A percentile compares a stretch with the other conserved stretches of the same genome.
Evolutionary conservation across 306 rosid species (phyloP).

Genomic region (Quillaja saponaria): DNA sequence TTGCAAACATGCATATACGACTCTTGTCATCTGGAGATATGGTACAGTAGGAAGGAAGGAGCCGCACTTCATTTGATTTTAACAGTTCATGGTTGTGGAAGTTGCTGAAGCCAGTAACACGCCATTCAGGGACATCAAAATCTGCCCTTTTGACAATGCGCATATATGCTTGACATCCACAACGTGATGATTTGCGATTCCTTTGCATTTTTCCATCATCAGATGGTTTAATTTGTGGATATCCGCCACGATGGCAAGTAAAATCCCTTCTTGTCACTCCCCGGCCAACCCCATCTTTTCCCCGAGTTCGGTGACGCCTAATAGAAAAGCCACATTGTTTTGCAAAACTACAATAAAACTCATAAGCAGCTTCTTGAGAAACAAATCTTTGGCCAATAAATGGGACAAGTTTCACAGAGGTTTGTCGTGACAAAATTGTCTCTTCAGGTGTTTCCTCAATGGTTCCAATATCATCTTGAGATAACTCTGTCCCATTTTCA

Average conservation of each 20-base stretch:
- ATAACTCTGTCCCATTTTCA: slow-evolving; percentile 74
- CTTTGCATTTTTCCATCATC: slow-evolving; percentile 85
- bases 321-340: slow-evolving; percentile 85
- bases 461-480: slow-evolving; percentile 71
- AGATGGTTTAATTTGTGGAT: slow-evolving; percentile 73
- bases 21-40: slow-evolving; percentile 85
- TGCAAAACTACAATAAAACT: slow-evolving; percentile 81
- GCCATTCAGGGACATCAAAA: slow-evolving; percentile 91
- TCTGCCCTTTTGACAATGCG: slow-evolving; percentile 77
- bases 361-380: slow-evolving; percentile 90
- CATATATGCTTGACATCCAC: slow-evolving; percentile 84
- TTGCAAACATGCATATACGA: slow-evolving; percentile 82
- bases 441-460: slow-evolving; percentile 64
- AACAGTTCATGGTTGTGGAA: slow-evolving; percentile 73
- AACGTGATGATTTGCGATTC: slow-evolving; percentile 77
- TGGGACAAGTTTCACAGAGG: slow-evolving; percentile 80
- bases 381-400: slow-evolving; percentile 77
- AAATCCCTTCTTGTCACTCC: slow-evolving; percentile 89
- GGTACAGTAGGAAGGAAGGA: slow-evolving; percentile 64
- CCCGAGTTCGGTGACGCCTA: slow-evolving; percentile 80
- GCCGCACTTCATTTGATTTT: slow-evolving; percentile 62
- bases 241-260: slow-evolving; percentile 88
- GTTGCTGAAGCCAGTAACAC: slow-evolving; percentile 85
- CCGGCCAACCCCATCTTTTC: slow-evolving; percentile 90
- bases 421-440: slow-evolving; percentile 72